These are phyloP conservation scores for Microascus cirrosus DNA, from an alignment of 2,329 filamentous ascomycete species.

Conservation along the genomic window DNA sequence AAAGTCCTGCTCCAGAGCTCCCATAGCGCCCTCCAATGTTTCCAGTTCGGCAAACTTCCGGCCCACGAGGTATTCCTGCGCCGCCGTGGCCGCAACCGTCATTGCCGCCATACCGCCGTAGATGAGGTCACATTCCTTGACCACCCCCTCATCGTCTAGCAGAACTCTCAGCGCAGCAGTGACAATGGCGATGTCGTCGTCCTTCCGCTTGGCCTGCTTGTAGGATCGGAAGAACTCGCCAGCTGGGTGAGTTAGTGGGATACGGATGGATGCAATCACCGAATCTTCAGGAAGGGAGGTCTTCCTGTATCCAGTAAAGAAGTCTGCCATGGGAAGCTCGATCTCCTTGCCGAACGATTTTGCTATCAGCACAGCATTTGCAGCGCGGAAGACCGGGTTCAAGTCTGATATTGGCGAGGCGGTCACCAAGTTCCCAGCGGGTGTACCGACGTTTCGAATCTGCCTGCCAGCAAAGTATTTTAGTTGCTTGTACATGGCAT, in stretches of 20 bases:
- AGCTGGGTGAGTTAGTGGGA: slow-evolving; percentile 63
- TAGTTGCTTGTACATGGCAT: slow-evolving; percentile 87
- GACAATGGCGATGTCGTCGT: slow-evolving; percentile 97
- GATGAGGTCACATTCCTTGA: slow-evolving; percentile 67
- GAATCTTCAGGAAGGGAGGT: slow-evolving; percentile 75
- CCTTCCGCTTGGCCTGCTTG: slow-evolving; percentile 94
- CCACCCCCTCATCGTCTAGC: slow-evolving; percentile 56
- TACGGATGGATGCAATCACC: slow-evolving; percentile 76
- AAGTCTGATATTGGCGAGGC: slow-evolving; percentile 94
- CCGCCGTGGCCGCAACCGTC: slow-evolving; percentile 75
- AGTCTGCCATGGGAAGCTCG: slow-evolving; percentile 83
- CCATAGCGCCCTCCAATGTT: slow-evolving; percentile 84
- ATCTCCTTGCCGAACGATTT: slow-evolving; percentile 63
- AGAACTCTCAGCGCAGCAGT: slow-evolving; percentile 73
- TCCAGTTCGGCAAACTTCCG: slow-evolving; percentile 70
- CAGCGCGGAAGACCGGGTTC: slow-evolving; percentile 86
- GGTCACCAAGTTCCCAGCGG: slow-evolving; percentile 86
- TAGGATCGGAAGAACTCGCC: slow-evolving; percentile 83
- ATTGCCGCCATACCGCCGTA: slow-evolving; percentile 94
- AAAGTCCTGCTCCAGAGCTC: slow-evolving; percentile 80
- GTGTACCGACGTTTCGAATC: slow-evolving; percentile 95
- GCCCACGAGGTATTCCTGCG: slow-evolving; percentile 63
- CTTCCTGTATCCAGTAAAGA: slow-evolving; percentile 84
- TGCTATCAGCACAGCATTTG: slow-evolving; percentile 70
- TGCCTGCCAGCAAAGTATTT: slow-evolving; percentile 91